These are phyloP conservation scores for Boletus subcaerulescens DNA, from an alignment of 768 basidiomycete genomes.

Conservation along the genomic window DNA sequence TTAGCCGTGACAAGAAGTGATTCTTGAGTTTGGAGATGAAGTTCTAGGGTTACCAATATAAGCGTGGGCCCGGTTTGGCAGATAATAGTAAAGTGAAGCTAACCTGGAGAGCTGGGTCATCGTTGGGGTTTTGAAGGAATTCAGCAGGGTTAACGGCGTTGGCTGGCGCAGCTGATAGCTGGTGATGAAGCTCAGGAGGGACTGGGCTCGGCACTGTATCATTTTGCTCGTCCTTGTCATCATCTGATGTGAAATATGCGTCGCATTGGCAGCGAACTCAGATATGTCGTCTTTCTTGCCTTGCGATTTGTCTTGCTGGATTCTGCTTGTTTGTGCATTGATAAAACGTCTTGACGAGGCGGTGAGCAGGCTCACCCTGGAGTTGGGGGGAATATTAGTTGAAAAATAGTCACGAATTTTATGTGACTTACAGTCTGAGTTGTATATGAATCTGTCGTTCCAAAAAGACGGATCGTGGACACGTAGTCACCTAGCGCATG, in stretches of 20 bases:
- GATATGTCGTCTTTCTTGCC: not conserved
- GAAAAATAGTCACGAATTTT: too few relatives aligned
- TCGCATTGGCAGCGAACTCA: not conserved
- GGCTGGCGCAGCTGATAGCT: not conserved
- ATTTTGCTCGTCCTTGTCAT: too few relatives aligned
- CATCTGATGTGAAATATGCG: not conserved
- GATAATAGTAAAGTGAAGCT: too few relatives aligned
- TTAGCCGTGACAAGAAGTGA: not conserved
- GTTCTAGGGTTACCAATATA: not conserved
- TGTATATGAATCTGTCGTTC: too few relatives aligned
- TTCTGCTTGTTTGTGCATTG: constrained; percentile 23
- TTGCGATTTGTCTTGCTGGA: not conserved
- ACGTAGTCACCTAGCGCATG: too few relatives aligned
- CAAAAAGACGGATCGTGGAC: too few relatives aligned
- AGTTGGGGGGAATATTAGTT: not conserved
- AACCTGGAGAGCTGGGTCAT: not conserved
- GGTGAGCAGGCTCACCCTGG: constrained; percentile 37
- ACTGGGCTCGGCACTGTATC: too few relatives aligned
- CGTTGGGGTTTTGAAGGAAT: not conserved
- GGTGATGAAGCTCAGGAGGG: not conserved
- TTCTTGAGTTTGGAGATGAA: not conserved
- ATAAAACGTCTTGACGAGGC: constrained; percentile 28
- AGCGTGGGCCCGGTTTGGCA: too few relatives aligned
- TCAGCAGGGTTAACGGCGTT: not conserved
- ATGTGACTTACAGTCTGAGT: too few relatives aligned